These are phyloP conservation scores for Iris macrosiphon DNA, from an alignment of 106 monocot genomes.

Conservation along the genomic window DNA sequence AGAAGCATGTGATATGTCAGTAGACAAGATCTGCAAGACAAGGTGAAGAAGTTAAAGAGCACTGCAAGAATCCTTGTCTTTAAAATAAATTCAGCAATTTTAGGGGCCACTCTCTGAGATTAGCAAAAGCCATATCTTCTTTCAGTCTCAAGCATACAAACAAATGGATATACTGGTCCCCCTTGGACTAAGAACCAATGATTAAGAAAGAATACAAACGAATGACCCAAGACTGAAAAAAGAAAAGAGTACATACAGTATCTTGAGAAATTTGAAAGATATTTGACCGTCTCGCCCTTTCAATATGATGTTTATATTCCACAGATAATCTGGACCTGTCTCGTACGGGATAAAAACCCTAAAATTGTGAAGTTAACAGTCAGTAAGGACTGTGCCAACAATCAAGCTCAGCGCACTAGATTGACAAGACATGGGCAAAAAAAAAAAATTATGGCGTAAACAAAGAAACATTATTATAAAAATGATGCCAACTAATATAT, in stretches of 20 bases:
- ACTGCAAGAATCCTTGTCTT: too few species aligned
- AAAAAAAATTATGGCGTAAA: neutral
- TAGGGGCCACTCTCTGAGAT: too few species aligned
- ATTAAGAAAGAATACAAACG: constrained; percentile 1
- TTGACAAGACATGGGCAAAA: neutral
- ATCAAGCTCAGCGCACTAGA: neutral
- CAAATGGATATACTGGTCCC: too few species aligned
- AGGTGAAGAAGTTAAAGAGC: neutral
- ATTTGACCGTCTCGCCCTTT: constrained; percentile 32
- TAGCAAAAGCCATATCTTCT: too few species aligned
- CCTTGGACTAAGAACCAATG: too few species aligned
- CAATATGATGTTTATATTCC: constrained; percentile 47
- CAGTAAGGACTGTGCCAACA: neutral
- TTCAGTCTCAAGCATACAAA: too few species aligned
- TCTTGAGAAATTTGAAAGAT: constrained; percentile 29
- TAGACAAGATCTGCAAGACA: constrained; percentile 38
- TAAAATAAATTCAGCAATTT: too few species aligned
- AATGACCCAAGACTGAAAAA: neutral
- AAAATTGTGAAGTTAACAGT: neutral
- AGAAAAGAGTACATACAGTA: constrained; percentile 27
- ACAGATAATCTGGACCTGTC: constrained; percentile 51
- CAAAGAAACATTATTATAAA: neutral
- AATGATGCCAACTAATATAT: too few species aligned
- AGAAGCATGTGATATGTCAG: constrained; percentile 56
- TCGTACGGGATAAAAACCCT: constrained; percentile 89